phyloP scores from a whole-genome alignment of 768 basidiomycete genomes.

The Coprinopsis marcescibilis region DNA sequence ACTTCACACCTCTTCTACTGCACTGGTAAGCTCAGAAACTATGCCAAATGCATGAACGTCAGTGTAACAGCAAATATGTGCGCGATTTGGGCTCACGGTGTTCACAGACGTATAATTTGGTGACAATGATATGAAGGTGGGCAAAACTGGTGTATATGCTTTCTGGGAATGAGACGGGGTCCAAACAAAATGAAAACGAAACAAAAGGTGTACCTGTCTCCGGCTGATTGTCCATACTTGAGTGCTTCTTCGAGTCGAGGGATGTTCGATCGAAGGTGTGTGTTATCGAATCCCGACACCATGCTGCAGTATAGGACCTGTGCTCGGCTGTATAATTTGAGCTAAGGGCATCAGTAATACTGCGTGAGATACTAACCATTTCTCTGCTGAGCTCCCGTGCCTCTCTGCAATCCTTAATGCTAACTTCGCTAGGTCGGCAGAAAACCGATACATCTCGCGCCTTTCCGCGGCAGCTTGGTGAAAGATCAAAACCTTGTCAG shows the following conservation, averaged over 20 bases:
- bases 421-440: slow-evolving; percentile 59
- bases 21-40: slow-evolving; percentile 54
- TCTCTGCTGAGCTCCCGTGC: slow-evolving; percentile 58
- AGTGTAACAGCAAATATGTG: not conserved
- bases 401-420: slow-evolving; percentile 63
- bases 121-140: slow-evolving; percentile 47
- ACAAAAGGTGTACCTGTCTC: slow-evolving; percentile 50
- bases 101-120: slow-evolving; percentile 54
- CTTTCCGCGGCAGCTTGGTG: slow-evolving; percentile 59
- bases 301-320: slow-evolving; percentile 55
- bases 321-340: slow-evolving; percentile 39
- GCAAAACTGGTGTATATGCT: slow-evolving; percentile 63
- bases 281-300: slow-evolving; percentile 63
- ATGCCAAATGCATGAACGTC: not conserved
- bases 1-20: slow-evolving; percentile 55
- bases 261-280: slow-evolving; percentile 58
- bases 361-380: slow-evolving; percentile 42
- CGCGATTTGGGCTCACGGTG: slow-evolving; percentile 37
- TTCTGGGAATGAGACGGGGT: not conserved
- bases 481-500: too few relatives aligned
- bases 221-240: slow-evolving; percentile 60
- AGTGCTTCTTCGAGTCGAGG: slow-evolving; percentile 56
- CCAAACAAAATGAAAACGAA: not conserved
- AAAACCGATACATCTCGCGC: slow-evolving; percentile 61
- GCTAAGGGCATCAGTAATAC: not conserved